phyloP scores from a whole-genome alignment of 2,329 filamentous ascomycete genomes.

The Aspergillus pseudoglaucus region DNA sequence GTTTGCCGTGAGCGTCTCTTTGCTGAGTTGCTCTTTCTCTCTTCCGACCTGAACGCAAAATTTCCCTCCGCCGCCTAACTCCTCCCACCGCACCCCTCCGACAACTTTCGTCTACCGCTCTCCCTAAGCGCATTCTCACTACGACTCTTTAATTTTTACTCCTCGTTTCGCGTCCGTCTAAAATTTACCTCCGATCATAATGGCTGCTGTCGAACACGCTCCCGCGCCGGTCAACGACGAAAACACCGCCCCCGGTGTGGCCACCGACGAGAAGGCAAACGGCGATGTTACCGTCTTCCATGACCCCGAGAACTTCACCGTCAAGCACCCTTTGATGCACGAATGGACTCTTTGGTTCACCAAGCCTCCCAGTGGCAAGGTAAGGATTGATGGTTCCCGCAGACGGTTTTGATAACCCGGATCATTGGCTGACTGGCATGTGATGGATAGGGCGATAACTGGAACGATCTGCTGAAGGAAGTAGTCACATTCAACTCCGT shows the following conservation, averaged over 20 bases:
- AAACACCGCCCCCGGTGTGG: conserved; percentile 48
- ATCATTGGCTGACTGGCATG: conserved; percentile 9
- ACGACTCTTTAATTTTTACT: conserved; percentile 1
- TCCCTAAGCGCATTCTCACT: conserved; percentile 3
- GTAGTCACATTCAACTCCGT: conserved; percentile 98
- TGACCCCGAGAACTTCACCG: conserved; percentile 97
- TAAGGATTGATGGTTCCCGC: conserved; percentile 34
- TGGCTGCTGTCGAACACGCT: conserved; percentile 35
- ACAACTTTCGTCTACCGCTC: conserved; percentile 3
- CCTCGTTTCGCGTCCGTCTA: conserved; percentile 3
- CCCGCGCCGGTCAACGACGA: conserved; percentile 42
- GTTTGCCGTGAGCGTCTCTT: conserved; percentile 7
- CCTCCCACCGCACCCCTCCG: conserved; percentile 6
- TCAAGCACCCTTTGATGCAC: conserved; percentile 97
- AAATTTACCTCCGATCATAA: conserved; percentile 18
- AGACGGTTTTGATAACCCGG: neutral
- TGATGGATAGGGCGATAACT: conserved; percentile 74
- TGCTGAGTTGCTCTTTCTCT: conserved; percentile 23
- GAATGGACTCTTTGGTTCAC: conserved; percentile 99
- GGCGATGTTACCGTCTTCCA: conserved; percentile 89
- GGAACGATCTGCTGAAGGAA: conserved; percentile 96
- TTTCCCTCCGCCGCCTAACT: conserved; percentile 15
- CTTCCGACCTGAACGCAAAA: conserved; percentile 12
- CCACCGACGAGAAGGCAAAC: conserved; percentile 27
- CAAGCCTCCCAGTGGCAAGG: conserved; percentile 94